These are phyloP conservation scores for Acanthamoeba lenticulata DNA, from an alignment of 208 protist species.

Conservation along the genomic window DNA sequence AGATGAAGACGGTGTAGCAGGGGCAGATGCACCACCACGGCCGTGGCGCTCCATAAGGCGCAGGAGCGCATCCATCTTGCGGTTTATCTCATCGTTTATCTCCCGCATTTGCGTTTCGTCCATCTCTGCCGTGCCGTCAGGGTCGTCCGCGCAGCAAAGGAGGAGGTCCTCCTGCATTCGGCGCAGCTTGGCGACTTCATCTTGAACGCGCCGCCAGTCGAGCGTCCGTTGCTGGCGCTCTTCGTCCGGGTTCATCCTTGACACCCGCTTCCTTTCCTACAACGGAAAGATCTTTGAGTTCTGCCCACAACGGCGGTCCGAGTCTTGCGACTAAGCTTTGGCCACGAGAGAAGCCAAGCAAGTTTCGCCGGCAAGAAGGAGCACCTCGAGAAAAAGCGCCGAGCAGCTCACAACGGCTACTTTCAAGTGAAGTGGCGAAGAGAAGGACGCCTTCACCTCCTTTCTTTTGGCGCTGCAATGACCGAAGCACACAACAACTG, in stretches of 20 bases:
- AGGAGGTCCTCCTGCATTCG: constrained; percentile 25
- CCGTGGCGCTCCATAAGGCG: not conserved
- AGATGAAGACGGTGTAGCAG: not conserved
- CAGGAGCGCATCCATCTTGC: constrained; percentile 28
- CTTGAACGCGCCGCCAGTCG: not conserved
- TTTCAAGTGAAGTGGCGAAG: too few species aligned
- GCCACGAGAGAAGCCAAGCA: too few species aligned
- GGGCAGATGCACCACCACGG: not conserved
- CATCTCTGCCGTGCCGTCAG: not conserved
- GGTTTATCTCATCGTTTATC: constrained; percentile 32
- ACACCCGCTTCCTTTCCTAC: not conserved
- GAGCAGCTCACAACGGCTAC: too few species aligned
- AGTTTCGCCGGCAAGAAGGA: too few species aligned
- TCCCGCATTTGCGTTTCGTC: not conserved
- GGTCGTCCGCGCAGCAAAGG: not conserved
- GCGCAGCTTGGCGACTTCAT: constrained; percentile 31
- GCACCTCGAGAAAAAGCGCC: too few species aligned
- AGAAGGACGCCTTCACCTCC: too few species aligned
- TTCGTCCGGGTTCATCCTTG: not conserved
- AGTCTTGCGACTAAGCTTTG: too few species aligned
- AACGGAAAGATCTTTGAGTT: not conserved
- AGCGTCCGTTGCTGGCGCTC: not conserved
- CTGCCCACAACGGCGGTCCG: too few species aligned
- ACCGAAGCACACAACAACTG: too few species aligned
- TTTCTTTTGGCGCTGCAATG: too few species aligned